These are phyloP conservation scores for Ceratocystis variospora DNA, from an alignment of 2,329 filamentous ascomycete genomes.

Conservation along the genomic window DNA sequence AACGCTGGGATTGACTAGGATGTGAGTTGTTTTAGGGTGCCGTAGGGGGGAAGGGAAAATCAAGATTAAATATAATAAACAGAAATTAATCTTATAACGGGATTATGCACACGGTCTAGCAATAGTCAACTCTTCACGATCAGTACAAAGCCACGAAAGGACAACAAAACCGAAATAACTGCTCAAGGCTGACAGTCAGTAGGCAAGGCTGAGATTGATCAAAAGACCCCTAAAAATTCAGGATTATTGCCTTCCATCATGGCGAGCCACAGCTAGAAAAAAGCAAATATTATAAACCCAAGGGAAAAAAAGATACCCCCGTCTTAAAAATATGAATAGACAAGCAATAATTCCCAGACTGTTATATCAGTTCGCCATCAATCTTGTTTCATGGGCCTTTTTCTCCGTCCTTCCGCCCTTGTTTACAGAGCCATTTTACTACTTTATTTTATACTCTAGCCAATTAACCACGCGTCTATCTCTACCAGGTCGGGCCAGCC, in stretches of 20 bases:
- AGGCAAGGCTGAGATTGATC: neutral
- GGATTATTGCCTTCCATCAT: neutral
- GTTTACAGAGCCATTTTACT: neutral
- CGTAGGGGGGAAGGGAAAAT: neutral
- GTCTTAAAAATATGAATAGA: neutral
- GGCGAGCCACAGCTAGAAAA: neutral
- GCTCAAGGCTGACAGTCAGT: neutral
- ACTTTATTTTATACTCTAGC: neutral
- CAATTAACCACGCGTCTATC: neutral
- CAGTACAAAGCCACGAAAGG: neutral
- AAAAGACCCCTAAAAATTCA: neutral
- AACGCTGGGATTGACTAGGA: neutral
- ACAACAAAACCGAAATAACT: neutral
- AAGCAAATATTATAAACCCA: neutral
- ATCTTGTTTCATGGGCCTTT: neutral
- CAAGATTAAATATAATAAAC: constrained; percentile 5
- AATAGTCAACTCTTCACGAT: no score
- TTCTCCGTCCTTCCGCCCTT: neutral
- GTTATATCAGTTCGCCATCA: neutral
- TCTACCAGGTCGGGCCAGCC: neutral
- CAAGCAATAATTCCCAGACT: neutral
- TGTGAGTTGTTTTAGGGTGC: neutral
- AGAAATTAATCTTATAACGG: neutral
- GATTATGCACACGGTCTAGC: neutral
- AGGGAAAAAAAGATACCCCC: no score